phyloP scores from a whole-genome alignment of 169 alveolate genomes.

The Babesia gibsoni region DNA sequence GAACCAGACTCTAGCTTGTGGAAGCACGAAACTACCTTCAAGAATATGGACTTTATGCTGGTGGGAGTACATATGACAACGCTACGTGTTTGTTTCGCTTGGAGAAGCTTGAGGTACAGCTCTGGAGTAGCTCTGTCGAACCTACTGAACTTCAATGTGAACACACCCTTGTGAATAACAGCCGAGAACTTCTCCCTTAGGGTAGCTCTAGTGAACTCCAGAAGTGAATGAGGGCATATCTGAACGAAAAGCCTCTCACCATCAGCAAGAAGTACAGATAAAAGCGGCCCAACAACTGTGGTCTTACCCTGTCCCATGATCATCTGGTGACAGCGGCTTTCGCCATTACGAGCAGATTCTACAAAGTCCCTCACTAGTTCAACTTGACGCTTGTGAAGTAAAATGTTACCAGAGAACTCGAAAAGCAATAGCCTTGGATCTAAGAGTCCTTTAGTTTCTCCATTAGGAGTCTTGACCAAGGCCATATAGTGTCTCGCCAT shows the following conservation, averaged over 20 bases:
- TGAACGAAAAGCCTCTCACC: constrained; percentile 73
- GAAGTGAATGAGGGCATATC: constrained; percentile 79
- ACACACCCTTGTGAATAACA: constrained; percentile 78
- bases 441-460: constrained; percentile 15
- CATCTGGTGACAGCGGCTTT: constrained; percentile 88
- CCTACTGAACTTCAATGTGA: constrained; percentile 78
- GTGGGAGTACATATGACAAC: constrained; percentile 87
- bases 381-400: constrained; percentile 85
- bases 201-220: constrained; percentile 83
- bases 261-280: constrained; percentile 81
- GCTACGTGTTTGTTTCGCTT: constrained; percentile 81
- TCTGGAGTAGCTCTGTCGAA: constrained; percentile 77
- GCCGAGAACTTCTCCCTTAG: constrained; percentile 84
- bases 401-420: constrained; percentile 84
- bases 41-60: constrained; percentile 82
- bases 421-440: constrained; percentile 88
- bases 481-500: constrained; percentile 54
- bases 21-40: constrained; percentile 78
- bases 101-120: constrained; percentile 77
- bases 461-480: not conserved
- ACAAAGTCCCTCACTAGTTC: constrained; percentile 76
- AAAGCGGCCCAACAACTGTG: constrained; percentile 81
- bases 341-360: constrained; percentile 67
- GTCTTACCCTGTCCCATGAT: constrained; percentile 94
- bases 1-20: constrained; percentile 74